Conservation (phyloP, 2,329 filamentous ascomycete genomes). For the Chalaropsis ovoidea region DNA sequence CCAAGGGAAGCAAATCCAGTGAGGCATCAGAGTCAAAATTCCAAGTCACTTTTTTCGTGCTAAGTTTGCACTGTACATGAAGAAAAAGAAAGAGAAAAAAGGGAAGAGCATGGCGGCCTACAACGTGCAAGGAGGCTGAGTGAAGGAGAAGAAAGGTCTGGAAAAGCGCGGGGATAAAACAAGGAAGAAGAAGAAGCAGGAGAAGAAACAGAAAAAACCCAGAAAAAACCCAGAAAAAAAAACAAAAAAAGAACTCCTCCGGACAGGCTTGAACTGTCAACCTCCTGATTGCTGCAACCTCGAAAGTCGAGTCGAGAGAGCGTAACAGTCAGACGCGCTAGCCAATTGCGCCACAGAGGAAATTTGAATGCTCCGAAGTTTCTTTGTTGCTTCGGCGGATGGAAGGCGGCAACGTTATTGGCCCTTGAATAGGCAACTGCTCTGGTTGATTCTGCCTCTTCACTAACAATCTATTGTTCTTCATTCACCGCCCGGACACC, state of each 20-base stretch:
- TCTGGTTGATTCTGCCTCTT: background rate
- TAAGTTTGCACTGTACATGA: background rate
- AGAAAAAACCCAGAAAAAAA: background rate
- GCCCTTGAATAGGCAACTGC: background rate
- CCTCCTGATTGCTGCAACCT: slow-evolving; percentile 24
- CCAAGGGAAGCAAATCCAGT: background rate
- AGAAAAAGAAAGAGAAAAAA: background rate
- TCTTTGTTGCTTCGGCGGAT: background rate
- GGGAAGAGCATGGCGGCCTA: background rate
- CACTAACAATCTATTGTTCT: too few relatives aligned
- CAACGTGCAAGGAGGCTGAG: background rate
- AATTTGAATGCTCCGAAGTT: background rate
- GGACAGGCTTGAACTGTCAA: slow-evolving; percentile 27
- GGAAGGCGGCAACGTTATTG: background rate
- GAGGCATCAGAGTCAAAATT: background rate
- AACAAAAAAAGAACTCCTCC: slow-evolving; percentile 17
- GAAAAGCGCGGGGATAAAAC: background rate
- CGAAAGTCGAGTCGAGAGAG: background rate
- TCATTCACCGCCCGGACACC: too few relatives aligned
- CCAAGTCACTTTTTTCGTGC: too few relatives aligned
- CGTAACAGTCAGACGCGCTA: slow-evolving; percentile 52
- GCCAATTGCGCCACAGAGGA: slow-evolving; percentile 41
- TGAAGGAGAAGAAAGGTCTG: background rate
- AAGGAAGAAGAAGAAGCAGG: background rate
- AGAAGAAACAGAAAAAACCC: too few relatives aligned